Conservation (phyloP, 768 basidiomycete genomes). For the Russula sp. region DNA sequence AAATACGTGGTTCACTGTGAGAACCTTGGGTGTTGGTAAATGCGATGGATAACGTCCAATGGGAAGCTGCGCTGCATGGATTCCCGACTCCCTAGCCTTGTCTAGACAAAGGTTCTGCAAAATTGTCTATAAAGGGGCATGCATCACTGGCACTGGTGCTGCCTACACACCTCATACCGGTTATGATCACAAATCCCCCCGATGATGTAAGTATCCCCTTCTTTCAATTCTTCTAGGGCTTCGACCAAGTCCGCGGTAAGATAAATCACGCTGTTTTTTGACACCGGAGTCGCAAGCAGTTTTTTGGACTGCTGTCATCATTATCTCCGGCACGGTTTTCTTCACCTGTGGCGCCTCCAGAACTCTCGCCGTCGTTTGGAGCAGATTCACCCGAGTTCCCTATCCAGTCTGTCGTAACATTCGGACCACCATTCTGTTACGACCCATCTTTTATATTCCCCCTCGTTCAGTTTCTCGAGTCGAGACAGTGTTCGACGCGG, state of each 20-base stretch:
- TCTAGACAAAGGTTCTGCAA: conserved; percentile 79
- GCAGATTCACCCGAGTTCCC: conserved; percentile 14
- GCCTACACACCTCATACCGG: conserved; percentile 73
- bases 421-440: conserved; percentile 80
- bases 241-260: conserved; percentile 91
- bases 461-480: conserved; percentile 58
- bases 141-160: background rate
- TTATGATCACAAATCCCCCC: conserved; percentile 96
- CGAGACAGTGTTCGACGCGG: conserved; percentile 54
- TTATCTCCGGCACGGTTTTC: background rate
- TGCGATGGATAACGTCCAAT: conserved; percentile 84
- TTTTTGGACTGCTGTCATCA: background rate
- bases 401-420: conserved; percentile 63
- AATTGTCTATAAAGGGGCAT: background rate
- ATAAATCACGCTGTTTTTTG: conserved; percentile 62
- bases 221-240: conserved; percentile 74
- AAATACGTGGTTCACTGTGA: conserved; percentile 94
- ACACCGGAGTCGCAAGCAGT: conserved; percentile 6
- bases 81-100: conserved; percentile 68
- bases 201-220: conserved; percentile 88
- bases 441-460: conserved; percentile 73
- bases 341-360: conserved; percentile 2
- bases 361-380: background rate
- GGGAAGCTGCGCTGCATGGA: conserved; percentile 85
- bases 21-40: conserved; percentile 85